Percentiles rank a stretch among this genome's conserved stretches.
Conservation (phyloP, 345 rosid genomes). For the Euclidium syriacum region DNA sequence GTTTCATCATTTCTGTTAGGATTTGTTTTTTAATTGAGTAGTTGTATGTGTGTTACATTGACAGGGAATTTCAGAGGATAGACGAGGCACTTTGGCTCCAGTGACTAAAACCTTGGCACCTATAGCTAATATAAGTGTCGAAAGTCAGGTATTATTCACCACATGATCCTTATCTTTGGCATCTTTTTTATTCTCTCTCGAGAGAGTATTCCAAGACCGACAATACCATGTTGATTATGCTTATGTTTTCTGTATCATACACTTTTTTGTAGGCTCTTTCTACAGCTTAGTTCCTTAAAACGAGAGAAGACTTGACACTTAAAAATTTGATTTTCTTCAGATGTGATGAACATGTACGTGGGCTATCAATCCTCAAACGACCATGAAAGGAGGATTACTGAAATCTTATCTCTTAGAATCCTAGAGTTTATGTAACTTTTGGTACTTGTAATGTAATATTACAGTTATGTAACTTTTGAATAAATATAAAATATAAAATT, state of each 20-base stretch:
- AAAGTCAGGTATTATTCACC: slow-evolving; percentile 71
- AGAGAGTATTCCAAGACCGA: no score
- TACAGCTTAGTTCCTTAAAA: no score
- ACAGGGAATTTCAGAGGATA: slow-evolving; percentile 72
- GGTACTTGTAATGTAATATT: no score
- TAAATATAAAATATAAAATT: no score
- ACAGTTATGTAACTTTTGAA: no score
- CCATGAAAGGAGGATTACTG: slow-evolving; percentile 22
- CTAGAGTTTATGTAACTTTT: slow-evolving; percentile 29
- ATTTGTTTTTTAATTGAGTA: no score
- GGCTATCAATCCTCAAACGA: slow-evolving; percentile 13
- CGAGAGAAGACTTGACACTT: no score
- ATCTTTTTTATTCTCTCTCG: neutral
- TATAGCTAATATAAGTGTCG: slow-evolving; percentile 76
- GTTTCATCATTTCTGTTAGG: neutral
- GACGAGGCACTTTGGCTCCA: slow-evolving; percentile 62
- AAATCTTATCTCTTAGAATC: slow-evolving; percentile 24
- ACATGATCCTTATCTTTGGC: neutral
- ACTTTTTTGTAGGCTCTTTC: no score
- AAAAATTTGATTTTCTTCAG: no score
- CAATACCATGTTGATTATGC: no score
- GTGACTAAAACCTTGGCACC: slow-evolving; percentile 64
- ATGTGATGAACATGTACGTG: slow-evolving; percentile 27
- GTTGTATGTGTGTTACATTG: neutral
- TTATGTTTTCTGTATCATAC: slow-evolving; percentile 55